A percentile compares a stretch with the other conserved stretches of the same genome.
Conservation (phyloP, 352 stramenopile species). For the Globisporangium megalacanthum region DNA sequence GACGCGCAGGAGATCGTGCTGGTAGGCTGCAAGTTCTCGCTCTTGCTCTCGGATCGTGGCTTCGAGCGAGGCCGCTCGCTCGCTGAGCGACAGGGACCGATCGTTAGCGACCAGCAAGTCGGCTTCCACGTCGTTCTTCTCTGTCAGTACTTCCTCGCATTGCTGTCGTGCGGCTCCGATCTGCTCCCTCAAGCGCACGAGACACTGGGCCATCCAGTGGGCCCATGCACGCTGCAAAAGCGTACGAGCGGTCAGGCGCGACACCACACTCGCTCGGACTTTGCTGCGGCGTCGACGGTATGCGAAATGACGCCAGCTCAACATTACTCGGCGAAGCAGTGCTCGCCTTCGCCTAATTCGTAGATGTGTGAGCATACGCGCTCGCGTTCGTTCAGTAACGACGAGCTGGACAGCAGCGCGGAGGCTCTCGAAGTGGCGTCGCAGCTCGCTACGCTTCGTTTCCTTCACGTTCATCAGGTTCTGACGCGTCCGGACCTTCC, state of each 20-base stretch:
- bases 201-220: conserved; percentile 27
- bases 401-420: conserved; percentile 21
- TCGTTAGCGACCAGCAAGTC: conserved; percentile 38
- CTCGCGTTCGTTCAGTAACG: conserved; percentile 18
- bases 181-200: conserved; percentile 14
- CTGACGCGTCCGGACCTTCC: conserved; percentile 29
- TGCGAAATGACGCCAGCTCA: conserved; percentile 17
- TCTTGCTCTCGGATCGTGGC: conserved; percentile 21
- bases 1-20: conserved; percentile 23
- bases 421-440: conserved; percentile 51
- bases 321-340: conserved; percentile 14
- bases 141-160: conserved; percentile 14
- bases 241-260: conserved; percentile 11
- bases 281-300: conserved; percentile 19
- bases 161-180: conserved; percentile 15
- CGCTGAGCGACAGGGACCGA: conserved; percentile 24
- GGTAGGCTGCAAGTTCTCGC: conserved; percentile 23
- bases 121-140: conserved; percentile 43
- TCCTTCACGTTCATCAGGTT: conserved; percentile 39
- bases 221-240: conserved; percentile 29
- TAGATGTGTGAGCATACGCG: conserved; percentile 24
- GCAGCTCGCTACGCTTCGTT: conserved; percentile 40
- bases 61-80: conserved; percentile 30
- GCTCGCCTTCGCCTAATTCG: conserved; percentile 19
- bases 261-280: conserved; percentile 14